Evolutionary conservation across 2,329 filamentous ascomycete genomes (phyloP).

Genomic region (Penicillium fuscoglaucum): DNA sequence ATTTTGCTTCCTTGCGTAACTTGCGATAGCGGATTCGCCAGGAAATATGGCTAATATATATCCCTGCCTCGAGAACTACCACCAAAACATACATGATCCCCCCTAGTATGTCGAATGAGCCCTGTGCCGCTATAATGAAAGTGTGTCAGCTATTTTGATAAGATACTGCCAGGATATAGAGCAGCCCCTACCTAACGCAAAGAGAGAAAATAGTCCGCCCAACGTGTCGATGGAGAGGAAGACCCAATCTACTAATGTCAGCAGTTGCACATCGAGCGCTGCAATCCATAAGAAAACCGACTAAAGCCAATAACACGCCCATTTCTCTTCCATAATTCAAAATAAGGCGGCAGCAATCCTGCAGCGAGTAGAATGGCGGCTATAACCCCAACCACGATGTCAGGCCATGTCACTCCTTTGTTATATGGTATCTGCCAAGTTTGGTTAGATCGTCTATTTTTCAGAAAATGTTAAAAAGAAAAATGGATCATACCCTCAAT

Average conservation of each 20-base stretch:
- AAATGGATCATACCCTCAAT: conserved; percentile 47
- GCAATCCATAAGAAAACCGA: conserved; percentile 26
- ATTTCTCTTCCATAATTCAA: conserved; percentile 61
- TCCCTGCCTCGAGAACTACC: conserved; percentile 60
- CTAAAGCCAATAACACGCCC: conserved; percentile 64
- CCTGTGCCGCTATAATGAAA: conserved; percentile 53
- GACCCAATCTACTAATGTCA: conserved; percentile 46
- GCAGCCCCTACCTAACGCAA: conserved; percentile 55
- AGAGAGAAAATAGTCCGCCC: conserved; percentile 64
- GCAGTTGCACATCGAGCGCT: conserved; percentile 18
- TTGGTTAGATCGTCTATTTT: background rate
- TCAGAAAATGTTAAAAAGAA: background rate
- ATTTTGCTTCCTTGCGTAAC: conserved; percentile 54
- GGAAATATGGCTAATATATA: conserved; percentile 59
- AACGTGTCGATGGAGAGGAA: conserved; percentile 62
- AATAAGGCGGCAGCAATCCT: conserved; percentile 62
- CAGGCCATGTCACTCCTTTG: conserved; percentile 55
- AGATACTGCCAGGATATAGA: background rate
- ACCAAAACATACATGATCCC: conserved; percentile 62
- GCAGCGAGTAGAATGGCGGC: conserved; percentile 58
- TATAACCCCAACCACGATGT: conserved; percentile 58
- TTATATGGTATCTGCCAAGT: conserved; percentile 51
- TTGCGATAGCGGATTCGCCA: conserved; percentile 59
- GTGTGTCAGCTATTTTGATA: conserved; percentile 14
- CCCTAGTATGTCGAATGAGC: conserved; percentile 62